A percentile compares a stretch with the other conserved stretches of the same genome.
These are phyloP conservation scores for Xerocomus potaroensis DNA, from an alignment of 768 basidiomycete genomes.

Conservation along the genomic window DNA sequence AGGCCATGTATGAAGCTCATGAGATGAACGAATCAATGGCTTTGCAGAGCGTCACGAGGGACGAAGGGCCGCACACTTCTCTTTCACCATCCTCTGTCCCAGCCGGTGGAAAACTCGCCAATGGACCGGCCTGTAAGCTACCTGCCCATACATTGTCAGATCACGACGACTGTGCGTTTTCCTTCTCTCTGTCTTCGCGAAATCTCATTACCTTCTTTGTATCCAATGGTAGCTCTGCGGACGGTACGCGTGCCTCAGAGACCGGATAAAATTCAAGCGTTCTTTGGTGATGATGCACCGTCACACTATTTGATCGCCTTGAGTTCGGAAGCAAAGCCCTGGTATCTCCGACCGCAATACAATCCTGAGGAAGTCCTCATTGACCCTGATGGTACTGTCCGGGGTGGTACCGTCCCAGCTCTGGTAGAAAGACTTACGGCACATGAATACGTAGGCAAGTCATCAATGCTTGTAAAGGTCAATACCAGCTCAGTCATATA, in stretches of 20 bases:
- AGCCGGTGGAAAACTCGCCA: slow-evolving; percentile 6
- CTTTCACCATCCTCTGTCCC: slow-evolving; percentile 10
- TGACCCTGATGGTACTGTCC: slow-evolving; percentile 57
- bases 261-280: slow-evolving; percentile 41
- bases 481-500: slow-evolving; percentile 3
- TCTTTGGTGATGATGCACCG: slow-evolving; percentile 52
- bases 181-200: background rate
- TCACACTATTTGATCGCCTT: slow-evolving; percentile 37
- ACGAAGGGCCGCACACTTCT: background rate
- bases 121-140: background rate
- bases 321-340: slow-evolving; percentile 44
- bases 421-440: slow-evolving; percentile 64
- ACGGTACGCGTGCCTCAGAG: slow-evolving; percentile 17
- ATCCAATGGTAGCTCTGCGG: slow-evolving; percentile 11
- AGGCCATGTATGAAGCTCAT: slow-evolving; percentile 14
- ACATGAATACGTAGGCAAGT: slow-evolving; percentile 56
- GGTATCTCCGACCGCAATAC: slow-evolving; percentile 58
- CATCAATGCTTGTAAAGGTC: background rate
- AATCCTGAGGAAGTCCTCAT: slow-evolving; percentile 54
- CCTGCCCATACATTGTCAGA: slow-evolving; percentile 4
- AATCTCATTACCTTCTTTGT: slow-evolving; percentile 2
- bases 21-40: slow-evolving; percentile 8
- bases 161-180: slow-evolving; percentile 15
- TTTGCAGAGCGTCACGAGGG: slow-evolving; percentile 10
- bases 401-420: slow-evolving; percentile 57